Conservation (phyloP, 129 eudicot genomes). For the Silybum marianum region DNA sequence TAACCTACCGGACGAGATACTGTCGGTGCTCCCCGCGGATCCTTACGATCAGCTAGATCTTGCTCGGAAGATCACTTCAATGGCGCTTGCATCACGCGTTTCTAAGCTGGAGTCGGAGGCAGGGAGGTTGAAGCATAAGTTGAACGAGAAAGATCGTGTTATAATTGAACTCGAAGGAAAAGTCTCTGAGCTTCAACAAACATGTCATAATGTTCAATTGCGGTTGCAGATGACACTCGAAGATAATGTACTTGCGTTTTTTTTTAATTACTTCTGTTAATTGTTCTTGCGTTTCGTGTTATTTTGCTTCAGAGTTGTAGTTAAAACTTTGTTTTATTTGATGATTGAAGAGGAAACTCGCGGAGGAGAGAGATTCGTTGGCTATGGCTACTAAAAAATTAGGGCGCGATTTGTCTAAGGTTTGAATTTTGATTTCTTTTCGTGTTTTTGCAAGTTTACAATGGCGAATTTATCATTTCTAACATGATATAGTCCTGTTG, state of each 20-base stretch:
- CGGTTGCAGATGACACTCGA: conserved; percentile 62
- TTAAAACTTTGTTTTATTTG: conserved; percentile 9
- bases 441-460: neutral
- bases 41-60: conserved; percentile 93
- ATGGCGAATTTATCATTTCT: neutral
- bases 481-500: neutral
- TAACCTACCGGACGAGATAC: conserved; percentile 67
- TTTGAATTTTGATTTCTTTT: conserved; percentile 19
- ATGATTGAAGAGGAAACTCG: conserved; percentile 61
- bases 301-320: neutral
- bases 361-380: conserved; percentile 80
- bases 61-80: conserved; percentile 93
- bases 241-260: conserved; percentile 54
- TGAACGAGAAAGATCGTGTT: conserved; percentile 62
- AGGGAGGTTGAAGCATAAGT: conserved; percentile 47
- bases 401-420: conserved; percentile 89
- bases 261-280: neutral
- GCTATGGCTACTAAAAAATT: conserved; percentile 70
- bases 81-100: conserved; percentile 95
- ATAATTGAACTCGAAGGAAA: conserved; percentile 62
- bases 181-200: conserved; percentile 56
- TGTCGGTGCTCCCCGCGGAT: conserved; percentile 90
- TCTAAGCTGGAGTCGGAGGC: conserved; percentile 80
- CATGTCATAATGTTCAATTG: conserved; percentile 58
- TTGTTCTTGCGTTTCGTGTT: neutral